phyloP scores from a whole-genome alignment of 2,329 filamentous ascomycete species.

The Phyllosticta citribraziliensis region DNA sequence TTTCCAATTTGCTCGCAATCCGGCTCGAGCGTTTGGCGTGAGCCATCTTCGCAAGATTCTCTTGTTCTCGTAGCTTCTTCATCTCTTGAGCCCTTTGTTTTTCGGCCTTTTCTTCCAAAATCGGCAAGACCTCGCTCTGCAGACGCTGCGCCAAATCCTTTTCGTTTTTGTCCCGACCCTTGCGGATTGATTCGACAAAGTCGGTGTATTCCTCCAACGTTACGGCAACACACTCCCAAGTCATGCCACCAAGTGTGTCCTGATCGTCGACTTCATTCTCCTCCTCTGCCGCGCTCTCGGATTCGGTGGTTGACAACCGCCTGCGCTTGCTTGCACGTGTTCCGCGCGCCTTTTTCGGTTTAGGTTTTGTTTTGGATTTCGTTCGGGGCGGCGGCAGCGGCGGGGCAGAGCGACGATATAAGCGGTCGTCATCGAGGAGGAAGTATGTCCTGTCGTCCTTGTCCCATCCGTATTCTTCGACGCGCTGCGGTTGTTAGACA shows the following conservation, averaged over 20 bases:
- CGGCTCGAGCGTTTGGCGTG: constrained; percentile 89
- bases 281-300: constrained; percentile 33
- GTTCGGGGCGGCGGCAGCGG: constrained; percentile 47
- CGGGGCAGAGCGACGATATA: constrained; percentile 80
- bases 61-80: constrained; percentile 70
- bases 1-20: constrained; percentile 72
- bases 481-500: constrained; percentile 35
- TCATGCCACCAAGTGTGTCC: constrained; percentile 63
- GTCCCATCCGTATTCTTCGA: constrained; percentile 84
- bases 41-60: constrained; percentile 78
- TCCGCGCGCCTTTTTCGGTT: constrained; percentile 49
- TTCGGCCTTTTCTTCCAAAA: constrained; percentile 68
- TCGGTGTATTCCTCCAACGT: constrained; percentile 65
- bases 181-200: constrained; percentile 62
- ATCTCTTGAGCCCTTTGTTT: constrained; percentile 59
- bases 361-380: constrained; percentile 45
- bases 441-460: constrained; percentile 77
- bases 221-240: constrained; percentile 86
- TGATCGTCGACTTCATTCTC: constrained; percentile 23
- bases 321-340: constrained; percentile 62
- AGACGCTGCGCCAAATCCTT: constrained; percentile 65
- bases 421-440: constrained; percentile 83
- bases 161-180: constrained; percentile 75
- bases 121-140: constrained; percentile 68
- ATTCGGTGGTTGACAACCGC: constrained; percentile 43